Evolutionary conservation across 176 grass and related monocot species (phyloP).

Genomic region (Tillandsia leiboldiana): DNA sequence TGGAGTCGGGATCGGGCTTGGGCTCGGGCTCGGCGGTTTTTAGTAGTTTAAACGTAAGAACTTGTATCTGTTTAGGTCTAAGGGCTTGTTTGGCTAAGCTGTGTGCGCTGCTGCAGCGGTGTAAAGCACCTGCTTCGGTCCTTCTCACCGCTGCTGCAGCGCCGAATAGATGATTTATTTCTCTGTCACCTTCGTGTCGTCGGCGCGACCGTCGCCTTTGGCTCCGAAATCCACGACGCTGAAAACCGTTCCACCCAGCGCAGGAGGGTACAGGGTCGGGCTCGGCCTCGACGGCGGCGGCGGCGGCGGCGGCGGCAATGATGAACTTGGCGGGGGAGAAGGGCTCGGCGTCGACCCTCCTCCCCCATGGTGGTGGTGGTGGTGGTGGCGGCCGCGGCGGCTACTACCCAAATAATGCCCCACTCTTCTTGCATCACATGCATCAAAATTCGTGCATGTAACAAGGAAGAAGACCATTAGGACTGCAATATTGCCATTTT

Average conservation of each 20-base stretch:
- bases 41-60: too few species aligned
- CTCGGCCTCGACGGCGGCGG: too few species aligned
- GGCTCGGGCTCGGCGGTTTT: too few species aligned
- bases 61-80: too few species aligned
- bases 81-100: too few species aligned
- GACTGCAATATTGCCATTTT: neutral
- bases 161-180: neutral
- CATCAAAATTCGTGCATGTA: slow-evolving; percentile 1
- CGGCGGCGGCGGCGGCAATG: neutral
- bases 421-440: slow-evolving; percentile 24
- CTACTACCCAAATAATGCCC: slow-evolving; percentile 11
- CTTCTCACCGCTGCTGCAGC: too few species aligned
- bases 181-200: slow-evolving; percentile 41
- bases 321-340: neutral
- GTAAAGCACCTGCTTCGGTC: too few species aligned
- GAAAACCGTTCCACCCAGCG: neutral
- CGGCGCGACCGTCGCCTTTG: slow-evolving; percentile 31
- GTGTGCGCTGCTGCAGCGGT: too few species aligned
- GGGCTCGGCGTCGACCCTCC: neutral
- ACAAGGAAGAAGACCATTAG: slow-evolving; percentile 9
- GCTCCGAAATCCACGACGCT: slow-evolving; percentile 46
- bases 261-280: neutral
- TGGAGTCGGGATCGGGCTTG: too few species aligned
- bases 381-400: neutral
- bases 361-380: neutral